phyloP scores from a whole-genome alignment of 345 rosid genomes.

The Dimocarpus longan region DNA sequence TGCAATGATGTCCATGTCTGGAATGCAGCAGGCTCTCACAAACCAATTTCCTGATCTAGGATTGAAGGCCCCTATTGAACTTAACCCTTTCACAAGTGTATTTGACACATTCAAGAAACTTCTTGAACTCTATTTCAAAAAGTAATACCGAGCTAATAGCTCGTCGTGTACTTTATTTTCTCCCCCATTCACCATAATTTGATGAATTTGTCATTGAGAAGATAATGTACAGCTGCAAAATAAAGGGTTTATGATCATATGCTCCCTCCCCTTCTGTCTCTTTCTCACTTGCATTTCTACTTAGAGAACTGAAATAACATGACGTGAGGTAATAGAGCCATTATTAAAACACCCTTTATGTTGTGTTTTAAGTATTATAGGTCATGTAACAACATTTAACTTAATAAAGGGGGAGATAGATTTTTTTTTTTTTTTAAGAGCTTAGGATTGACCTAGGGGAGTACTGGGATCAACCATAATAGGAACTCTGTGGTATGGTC shows the following conservation, averaged over 20 bases:
- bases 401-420: no score
- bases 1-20: slow-evolving; percentile 94
- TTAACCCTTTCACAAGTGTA: slow-evolving; percentile 81
- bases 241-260: background rate
- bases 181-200: background rate
- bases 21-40: slow-evolving; percentile 86
- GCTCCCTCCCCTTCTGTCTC: no score
- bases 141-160: background rate
- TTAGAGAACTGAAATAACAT: no score
- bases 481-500: no score
- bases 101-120: slow-evolving; percentile 94
- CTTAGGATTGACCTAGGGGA: no score
- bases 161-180: background rate
- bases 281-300: no score
- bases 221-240: background rate
- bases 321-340: no score
- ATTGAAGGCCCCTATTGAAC: slow-evolving; percentile 45
- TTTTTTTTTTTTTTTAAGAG: no score
- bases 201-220: background rate
- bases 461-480: no score
- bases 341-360: no score
- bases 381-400: no score
- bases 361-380: no score
- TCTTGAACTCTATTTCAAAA: slow-evolving; percentile 77
- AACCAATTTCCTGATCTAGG: slow-evolving; percentile 90